These are phyloP conservation scores for Setaria italica DNA, from an alignment of 202 grass and related monocot genomes.

Conservation along the genomic window DNA sequence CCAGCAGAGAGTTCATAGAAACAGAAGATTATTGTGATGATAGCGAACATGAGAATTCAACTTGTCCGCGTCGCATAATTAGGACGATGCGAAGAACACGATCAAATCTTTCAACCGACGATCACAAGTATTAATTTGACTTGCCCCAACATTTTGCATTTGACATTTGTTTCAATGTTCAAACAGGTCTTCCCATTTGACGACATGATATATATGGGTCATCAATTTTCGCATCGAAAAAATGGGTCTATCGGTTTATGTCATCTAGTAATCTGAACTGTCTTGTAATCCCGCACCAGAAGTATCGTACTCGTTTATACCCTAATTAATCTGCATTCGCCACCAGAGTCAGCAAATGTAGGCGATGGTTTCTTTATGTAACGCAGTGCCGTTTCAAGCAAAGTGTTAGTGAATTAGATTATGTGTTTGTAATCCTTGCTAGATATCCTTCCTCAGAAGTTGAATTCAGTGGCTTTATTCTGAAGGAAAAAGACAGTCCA, in stretches of 20 bases:
- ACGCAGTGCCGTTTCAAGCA: slow-evolving; percentile 11
- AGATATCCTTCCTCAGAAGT: neutral
- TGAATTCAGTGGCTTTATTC: neutral
- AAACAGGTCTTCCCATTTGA: neutral
- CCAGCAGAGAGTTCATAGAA: neutral
- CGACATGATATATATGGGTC: neutral
- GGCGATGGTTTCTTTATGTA: neutral
- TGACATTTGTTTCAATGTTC: neutral
- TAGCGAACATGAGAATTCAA: neutral
- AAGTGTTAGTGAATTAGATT: neutral
- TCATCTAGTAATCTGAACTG: neutral
- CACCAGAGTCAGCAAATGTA: neutral
- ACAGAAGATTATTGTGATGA: neutral
- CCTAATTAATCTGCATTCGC: neutral
- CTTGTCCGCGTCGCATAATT: neutral
- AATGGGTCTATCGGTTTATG: no score
- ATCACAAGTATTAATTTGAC: neutral
- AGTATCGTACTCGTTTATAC: no score
- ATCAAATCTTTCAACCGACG: neutral
- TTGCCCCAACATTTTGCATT: neutral
- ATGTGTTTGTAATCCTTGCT: neutral
- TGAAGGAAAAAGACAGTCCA: neutral
- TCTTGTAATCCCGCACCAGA: neutral
- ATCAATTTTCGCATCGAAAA: neutral
- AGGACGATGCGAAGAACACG: neutral